These are phyloP conservation scores for Trichoderma asperelloides DNA, from an alignment of 495 filamentous ascomycete genomes.

Conservation along the genomic window DNA sequence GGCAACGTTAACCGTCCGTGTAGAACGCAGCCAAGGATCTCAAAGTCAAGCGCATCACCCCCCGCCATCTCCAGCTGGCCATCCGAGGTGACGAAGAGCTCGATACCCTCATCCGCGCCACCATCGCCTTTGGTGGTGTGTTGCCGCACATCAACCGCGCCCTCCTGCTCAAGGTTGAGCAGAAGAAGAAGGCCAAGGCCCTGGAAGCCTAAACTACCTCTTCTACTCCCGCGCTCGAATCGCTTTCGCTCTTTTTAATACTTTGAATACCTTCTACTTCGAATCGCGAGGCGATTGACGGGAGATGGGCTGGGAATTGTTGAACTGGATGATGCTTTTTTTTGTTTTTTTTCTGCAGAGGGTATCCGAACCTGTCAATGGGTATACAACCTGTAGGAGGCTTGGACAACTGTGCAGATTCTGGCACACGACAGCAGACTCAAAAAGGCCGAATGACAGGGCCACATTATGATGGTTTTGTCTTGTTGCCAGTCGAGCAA, in stretches of 20 bases:
- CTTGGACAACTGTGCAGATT: conserved; percentile 6
- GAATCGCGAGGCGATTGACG: neutral
- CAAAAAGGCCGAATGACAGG: neutral
- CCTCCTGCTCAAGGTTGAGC: conserved; percentile 93
- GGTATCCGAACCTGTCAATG: neutral
- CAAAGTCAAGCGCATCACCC: conserved; percentile 99
- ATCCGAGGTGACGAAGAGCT: conserved; percentile 98
- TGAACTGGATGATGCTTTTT: neutral
- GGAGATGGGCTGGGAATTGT: neutral
- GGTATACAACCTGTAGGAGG: neutral
- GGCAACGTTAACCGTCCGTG: conserved; percentile 1
- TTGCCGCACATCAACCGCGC: conserved; percentile 98
- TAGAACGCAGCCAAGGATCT: conserved; percentile 96
- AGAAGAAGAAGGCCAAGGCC: conserved; percentile 93
- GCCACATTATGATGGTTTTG: neutral
- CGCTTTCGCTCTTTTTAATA: conserved; percentile 3
- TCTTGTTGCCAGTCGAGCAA: neutral
- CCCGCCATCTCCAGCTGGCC: conserved; percentile 93
- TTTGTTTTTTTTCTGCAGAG: neutral
- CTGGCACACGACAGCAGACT: neutral
- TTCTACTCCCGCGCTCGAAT: neutral
- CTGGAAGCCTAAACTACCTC: conserved; percentile 38
- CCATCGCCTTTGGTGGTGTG: conserved; percentile 97
- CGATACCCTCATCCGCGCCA: conserved; percentile 93
- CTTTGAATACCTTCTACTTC: conserved; percentile 3